Percentiles rank a stretch among this genome's conserved stretches.
These are phyloP conservation scores for Durusdinium trenchii DNA, from an alignment of 73 alveolate species.

Conservation along the genomic window DNA sequence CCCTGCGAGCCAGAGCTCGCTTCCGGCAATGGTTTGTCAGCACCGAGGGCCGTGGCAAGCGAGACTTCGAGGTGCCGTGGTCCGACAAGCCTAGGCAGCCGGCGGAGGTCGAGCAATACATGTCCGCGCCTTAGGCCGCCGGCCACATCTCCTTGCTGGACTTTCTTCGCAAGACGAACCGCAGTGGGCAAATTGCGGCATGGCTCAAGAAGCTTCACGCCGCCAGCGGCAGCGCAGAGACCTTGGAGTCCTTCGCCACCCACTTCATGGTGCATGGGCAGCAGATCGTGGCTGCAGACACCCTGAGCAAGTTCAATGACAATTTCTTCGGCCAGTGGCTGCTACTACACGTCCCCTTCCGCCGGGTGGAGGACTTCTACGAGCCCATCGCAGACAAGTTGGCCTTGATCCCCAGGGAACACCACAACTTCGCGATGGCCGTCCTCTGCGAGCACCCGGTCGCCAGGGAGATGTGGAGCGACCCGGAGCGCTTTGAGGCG, in stretches of 20 bases:
- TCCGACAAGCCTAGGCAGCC: background rate
- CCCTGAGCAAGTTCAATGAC: background rate
- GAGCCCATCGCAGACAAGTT: background rate
- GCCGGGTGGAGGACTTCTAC: background rate
- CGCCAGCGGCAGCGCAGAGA: background rate
- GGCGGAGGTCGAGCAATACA: constrained; percentile 11
- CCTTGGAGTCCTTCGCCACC: background rate
- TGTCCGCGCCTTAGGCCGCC: background rate
- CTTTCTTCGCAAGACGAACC: constrained; percentile 34
- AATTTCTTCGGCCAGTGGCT: background rate
- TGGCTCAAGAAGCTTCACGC: background rate
- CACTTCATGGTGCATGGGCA: background rate
- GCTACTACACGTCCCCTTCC: background rate
- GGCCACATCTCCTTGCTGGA: constrained; percentile 24
- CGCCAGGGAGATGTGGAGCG: background rate
- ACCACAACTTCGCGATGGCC: constrained; percentile 18
- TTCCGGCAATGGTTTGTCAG: constrained; percentile 42
- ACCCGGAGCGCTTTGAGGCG: no score
- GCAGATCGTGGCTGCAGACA: background rate
- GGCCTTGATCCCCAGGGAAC: background rate
- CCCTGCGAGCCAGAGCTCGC: constrained; percentile 51
- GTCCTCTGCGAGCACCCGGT: background rate
- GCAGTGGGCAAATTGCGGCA: background rate
- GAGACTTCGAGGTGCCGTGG: constrained; percentile 39
- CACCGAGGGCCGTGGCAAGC: constrained; percentile 39